Base-by-base conservation (phyloP, 2,329 filamentous ascomycete species). In the Xenosphaeropsis pyriputrescens region DNA sequence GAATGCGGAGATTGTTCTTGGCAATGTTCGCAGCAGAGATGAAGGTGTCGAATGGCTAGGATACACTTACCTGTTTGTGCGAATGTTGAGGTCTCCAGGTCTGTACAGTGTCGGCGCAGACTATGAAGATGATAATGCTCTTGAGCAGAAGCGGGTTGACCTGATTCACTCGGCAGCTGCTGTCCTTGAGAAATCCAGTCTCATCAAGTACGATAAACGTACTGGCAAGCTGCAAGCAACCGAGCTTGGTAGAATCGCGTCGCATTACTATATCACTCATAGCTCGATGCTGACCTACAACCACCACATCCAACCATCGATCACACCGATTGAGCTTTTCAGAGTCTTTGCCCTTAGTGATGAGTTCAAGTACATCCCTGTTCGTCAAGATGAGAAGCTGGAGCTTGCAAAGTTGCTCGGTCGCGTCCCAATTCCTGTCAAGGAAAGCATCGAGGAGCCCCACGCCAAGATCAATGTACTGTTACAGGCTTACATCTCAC, bases 11-110 rank as follows among this genome's bases (percentile, higher is more conserved):
- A 71, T 98, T 51, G 93, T 98, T 8, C 70, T 98, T 15, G 91
- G 91, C 37, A 98, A 94, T 51, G 75, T 98, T 18, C 78, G 89
- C 39, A 88, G 70, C 43, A 77, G 93, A 41, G 89, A 98, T 47
- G 91, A 98, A 54, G 91, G 83, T 48, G 91, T 98, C n/a, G 88
- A 98, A 55, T 98, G 91, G 91, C 73, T 98, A 26, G 89, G 91
- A 11, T 98, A 98, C 58, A 95, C 89, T 0, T 98, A 98, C 57
- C 75, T 98, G 14, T 98, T 94, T 53, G 85, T 98, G 39, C 83
- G 91, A 36, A 98, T 98, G 91, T 72, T 98, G 44, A 79, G 91
- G 19, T 95, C 89, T 2, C 91, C 91, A 29, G 89, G 85, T 0
- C 64, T 98, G 11, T 98, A 98, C 56, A 89, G 91, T 53, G 91